Conservation (phyloP, 768 basidiomycete genomes). For the Boletus pseudopeckii region DNA sequence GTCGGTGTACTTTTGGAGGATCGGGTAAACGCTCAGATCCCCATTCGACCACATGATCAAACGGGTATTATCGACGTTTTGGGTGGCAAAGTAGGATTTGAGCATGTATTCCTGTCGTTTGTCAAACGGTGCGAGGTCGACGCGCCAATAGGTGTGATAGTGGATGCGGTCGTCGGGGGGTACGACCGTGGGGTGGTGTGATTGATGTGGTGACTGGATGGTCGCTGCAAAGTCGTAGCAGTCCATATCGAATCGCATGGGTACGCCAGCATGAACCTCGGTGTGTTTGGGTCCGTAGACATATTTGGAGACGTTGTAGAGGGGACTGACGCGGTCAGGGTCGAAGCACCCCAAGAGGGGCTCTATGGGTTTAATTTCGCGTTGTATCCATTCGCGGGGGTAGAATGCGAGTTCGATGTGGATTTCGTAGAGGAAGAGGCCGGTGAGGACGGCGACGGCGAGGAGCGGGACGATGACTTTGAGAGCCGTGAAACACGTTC, state of each 20-base stretch:
- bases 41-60: constrained; percentile 94
- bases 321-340: constrained; percentile 50
- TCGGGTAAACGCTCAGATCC: constrained; percentile 52
- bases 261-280: constrained; percentile 77
- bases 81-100: constrained; percentile 92
- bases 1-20: constrained; percentile 56
- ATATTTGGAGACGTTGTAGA: constrained; percentile 64
- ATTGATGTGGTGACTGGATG: constrained; percentile 41
- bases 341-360: constrained; percentile 77
- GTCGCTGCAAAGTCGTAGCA: constrained; percentile 94
- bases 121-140: constrained; percentile 78
- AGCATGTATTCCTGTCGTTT: constrained; percentile 87
- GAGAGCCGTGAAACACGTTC: constrained; percentile 37
- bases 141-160: constrained; percentile 94
- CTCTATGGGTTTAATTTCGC: constrained; percentile 62
- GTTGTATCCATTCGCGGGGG: constrained; percentile 66
- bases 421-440: constrained; percentile 66
- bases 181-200: constrained; percentile 8
- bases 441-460: constrained; percentile 41
- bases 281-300: constrained; percentile 63
- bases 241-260: constrained; percentile 76
- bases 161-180: constrained; percentile 47
- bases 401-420: constrained; percentile 86
- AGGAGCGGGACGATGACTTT: constrained; percentile 42
- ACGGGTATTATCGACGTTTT: constrained; percentile 58